Conservation (phyloP, 768 basidiomycete genomes). For the Kwoniella dendrophila region DNA sequence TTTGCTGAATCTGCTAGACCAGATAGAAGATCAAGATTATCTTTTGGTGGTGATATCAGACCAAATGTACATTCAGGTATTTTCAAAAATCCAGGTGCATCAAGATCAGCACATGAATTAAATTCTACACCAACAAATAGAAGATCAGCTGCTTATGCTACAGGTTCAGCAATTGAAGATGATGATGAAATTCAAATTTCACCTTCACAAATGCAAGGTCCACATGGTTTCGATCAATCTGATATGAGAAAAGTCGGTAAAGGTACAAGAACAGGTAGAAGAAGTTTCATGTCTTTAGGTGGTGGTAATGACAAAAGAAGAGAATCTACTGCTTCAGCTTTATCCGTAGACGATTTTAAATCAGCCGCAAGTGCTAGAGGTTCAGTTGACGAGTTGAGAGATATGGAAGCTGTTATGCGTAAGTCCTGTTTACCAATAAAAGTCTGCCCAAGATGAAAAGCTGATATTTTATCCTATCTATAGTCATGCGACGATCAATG, state of each 20-base stretch:
- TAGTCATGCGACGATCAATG: conserved; percentile 47
- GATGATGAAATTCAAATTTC: conserved; percentile 48
- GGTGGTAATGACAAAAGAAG: conserved; percentile 37
- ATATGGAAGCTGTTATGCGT: conserved; percentile 52
- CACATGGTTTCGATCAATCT: conserved; percentile 36
- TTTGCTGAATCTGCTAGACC: conserved; percentile 52
- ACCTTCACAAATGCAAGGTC: conserved; percentile 51
- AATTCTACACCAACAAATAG: conserved; percentile 30
- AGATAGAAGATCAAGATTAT: conserved; percentile 51
- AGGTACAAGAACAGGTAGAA: conserved; percentile 29
- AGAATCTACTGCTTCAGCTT: conserved; percentile 30
- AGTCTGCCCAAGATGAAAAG: neutral
- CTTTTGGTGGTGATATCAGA: conserved; percentile 52
- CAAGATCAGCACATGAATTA: conserved; percentile 43
- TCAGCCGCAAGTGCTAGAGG: conserved; percentile 49
- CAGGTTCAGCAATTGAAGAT: conserved; percentile 44
- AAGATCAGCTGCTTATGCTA: conserved; percentile 33
- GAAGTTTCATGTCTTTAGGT: conserved; percentile 37
- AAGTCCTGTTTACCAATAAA: conserved; percentile 17
- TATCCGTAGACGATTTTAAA: conserved; percentile 44
- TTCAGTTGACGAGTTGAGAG: conserved; percentile 50
- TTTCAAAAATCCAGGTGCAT: conserved; percentile 37
- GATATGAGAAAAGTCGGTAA: conserved; percentile 30
- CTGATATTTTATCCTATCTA: neutral
- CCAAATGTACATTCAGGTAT: conserved; percentile 36